Base-by-base conservation (phyloP, 75 land plant species). In the Ceratopteris richardii region DNA sequence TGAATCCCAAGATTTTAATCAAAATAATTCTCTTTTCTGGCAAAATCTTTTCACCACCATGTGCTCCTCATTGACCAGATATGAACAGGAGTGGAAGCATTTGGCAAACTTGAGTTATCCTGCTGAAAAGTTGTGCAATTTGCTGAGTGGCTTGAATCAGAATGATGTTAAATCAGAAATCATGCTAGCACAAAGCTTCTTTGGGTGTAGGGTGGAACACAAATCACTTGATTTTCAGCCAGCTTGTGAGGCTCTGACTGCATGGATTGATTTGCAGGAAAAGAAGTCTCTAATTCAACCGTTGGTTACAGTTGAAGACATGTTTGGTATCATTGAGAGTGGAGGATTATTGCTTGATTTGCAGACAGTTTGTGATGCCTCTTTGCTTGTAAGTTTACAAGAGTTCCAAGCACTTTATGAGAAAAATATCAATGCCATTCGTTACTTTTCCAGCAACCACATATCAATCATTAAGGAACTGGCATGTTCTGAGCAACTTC, bases 221-320 rank as follows among this genome's bases (percentile, higher is more conserved):
- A 17, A 2, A 46, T 17, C n/a, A 17, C 21, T 2, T 2, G 14
- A 46, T 46, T 46, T 46, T 46, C 51, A 27, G 29, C 17, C 23
- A 16, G 25, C 41, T 23, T 41, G 56, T 26, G 60, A 44, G 2
- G 68, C 56, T 50, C 31, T 66, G 37, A 56, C 41, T 56, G 68
- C 68, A 12, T 66, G 68, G 68, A 21, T 56, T 12, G 51, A 44
- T 50, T 56, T 66, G 37, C 56, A 66, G 47, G 68, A 44, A 9
- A 66, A 66, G 29, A 47, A 31, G 0, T 26, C 28, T 13, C 51
- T 66, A 21, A 39, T 54, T 10, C 21, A 25, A n/a, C 46, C 68
- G 7, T 24, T 66, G 29, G 51, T 58, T 1, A 66, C 18, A 28
- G 68, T 66, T 0, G 68, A 47, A 0, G 25, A 31, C 1, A 21